Percentiles rank a stretch among this genome's conserved stretches.
phyloP scores from a whole-genome alignment of 495 filamentous ascomycete genomes.

The Lasiosphaeria hispida region DNA sequence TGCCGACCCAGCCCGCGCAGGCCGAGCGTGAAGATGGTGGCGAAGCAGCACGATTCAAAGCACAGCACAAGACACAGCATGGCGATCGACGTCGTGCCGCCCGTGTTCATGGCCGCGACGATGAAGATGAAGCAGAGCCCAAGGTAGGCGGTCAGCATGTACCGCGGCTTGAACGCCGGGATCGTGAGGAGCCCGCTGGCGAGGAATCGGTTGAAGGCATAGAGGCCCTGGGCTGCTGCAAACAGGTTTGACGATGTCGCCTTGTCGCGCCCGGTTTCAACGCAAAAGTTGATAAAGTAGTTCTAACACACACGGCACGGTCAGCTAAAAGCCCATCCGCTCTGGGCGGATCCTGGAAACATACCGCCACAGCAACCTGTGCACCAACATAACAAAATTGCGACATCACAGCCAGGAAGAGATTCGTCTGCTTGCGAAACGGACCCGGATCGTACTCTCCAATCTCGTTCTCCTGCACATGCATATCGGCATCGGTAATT shows the following conservation, averaged over 20 bases:
- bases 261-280: conserved; percentile 27
- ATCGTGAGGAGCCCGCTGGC: conserved; percentile 50
- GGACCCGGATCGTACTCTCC: conserved; percentile 47
- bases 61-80: conserved; percentile 63
- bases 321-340: conserved; percentile 38
- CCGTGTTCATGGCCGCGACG: conserved; percentile 49
- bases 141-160: conserved; percentile 51
- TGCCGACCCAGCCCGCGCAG: conserved; percentile 67
- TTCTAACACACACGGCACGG: conserved; percentile 9
- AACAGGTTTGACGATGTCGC: conserved; percentile 47
- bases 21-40: conserved; percentile 65
- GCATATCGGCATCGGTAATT: conserved; percentile 71
- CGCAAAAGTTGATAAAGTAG: conserved; percentile 44
- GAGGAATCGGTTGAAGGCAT: conserved; percentile 65
- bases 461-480: conserved; percentile 45
- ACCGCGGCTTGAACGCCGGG: conserved; percentile 47
- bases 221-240: conserved; percentile 64
- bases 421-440: conserved; percentile 58
- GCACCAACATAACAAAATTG: conserved; percentile 72
- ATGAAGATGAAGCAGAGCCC: conserved; percentile 57
- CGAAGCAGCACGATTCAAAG: conserved; percentile 68
- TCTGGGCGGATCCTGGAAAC: conserved; percentile 14
- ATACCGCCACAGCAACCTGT: conserved; percentile 59
- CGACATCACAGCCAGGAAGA: conserved; percentile 61
- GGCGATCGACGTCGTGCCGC: conserved; percentile 53